Evolutionary conservation across 148 eudicot species (phyloP), one percentile per base, ranked within the genome.

Genomic region (Silene uniflora): DNA sequence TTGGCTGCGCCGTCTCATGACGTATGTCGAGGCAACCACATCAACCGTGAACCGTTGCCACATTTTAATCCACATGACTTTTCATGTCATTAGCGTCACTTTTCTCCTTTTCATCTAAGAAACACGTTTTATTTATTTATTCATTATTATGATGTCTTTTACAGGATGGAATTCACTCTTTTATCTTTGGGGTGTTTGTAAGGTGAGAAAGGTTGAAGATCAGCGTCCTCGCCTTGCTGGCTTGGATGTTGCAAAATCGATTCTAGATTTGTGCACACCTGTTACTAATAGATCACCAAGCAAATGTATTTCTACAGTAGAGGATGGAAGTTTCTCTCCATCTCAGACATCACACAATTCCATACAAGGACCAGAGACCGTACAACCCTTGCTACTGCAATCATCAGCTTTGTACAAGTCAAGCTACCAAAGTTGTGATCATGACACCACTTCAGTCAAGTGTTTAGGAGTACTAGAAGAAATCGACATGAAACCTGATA

Each of bases 111-210:
- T 19, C 22, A 17, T 66, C 6, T 6, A 32, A 5, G 47, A 13
- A 66, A 42, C 18, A 17, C n/a, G 63, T 6, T 42, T 19, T n/a
- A 17, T 67, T 19, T 42, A 11, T 21, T 11, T 6, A 55, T 59
- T 39, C 61, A 32, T 75, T 63, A 11, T 56, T 18, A 21, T 71
- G 27, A 80, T 75, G 47, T 70, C 75, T 80, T 65, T 76, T 22
- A 49, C 85, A 85, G 89, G 87, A 39, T 87, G 87, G 89, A 87
- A 87, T 81, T 77, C 72, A 54, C 78, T 85, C 64, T 80, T 69
- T 73, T 87, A 61, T 71, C 75, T 87, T 29, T 87, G 87, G 88
- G 89, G 89, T 66, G 85, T 87, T 32, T 77, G 81, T 75, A 85
- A 78, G 76, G 81, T 13, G 68, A 84, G 75, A 54, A 76, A 61